Evolutionary conservation across 805 yeast species (phyloP).

Genomic region (Lipomyces yamanashiensis): DNA sequence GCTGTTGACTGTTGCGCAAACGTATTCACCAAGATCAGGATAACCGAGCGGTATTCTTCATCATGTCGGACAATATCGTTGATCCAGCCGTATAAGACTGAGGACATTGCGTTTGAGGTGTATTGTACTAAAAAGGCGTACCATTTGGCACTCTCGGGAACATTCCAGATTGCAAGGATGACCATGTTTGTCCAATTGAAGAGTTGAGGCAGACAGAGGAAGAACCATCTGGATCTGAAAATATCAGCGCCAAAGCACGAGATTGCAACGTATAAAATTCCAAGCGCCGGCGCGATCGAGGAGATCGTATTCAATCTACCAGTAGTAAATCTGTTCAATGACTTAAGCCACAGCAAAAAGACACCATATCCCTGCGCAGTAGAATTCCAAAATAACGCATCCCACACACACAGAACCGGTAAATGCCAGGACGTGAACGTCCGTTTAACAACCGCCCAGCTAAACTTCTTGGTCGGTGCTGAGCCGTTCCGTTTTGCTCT

Average conservation of each 20-base stretch:
- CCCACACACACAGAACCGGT: constrained; percentile 48
- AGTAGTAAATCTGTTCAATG: constrained; percentile 50
- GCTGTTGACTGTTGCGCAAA: constrained; percentile 61
- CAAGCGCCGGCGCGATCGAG: constrained; percentile 63
- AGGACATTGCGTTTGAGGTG: constrained; percentile 65
- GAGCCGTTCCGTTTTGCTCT: constrained; percentile 49
- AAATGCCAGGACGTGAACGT: constrained; percentile 58
- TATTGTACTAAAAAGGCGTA: constrained; percentile 63
- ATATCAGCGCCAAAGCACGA: constrained; percentile 52
- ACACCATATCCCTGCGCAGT: constrained; percentile 57
- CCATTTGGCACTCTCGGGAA: constrained; percentile 61
- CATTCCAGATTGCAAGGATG: constrained; percentile 60
- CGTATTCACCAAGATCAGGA: constrained; percentile 56
- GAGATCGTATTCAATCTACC: constrained; percentile 56
- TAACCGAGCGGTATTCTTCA: constrained; percentile 57
- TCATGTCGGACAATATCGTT: constrained; percentile 62
- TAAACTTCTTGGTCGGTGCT: constrained; percentile 35
- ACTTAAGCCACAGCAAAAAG: constrained; percentile 65
- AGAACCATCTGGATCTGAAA: constrained; percentile 58
- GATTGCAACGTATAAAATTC: constrained; percentile 50
- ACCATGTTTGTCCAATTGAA: constrained; percentile 58
- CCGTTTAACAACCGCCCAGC: constrained; percentile 50
- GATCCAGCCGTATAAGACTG: constrained; percentile 62
- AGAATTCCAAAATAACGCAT: constrained; percentile 33
- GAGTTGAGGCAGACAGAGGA: constrained; percentile 57